A percentile compares a stretch with the other conserved stretches of the same genome.
Conservation (phyloP, 768 basidiomycete genomes). For the Lepiota venenata region DNA sequence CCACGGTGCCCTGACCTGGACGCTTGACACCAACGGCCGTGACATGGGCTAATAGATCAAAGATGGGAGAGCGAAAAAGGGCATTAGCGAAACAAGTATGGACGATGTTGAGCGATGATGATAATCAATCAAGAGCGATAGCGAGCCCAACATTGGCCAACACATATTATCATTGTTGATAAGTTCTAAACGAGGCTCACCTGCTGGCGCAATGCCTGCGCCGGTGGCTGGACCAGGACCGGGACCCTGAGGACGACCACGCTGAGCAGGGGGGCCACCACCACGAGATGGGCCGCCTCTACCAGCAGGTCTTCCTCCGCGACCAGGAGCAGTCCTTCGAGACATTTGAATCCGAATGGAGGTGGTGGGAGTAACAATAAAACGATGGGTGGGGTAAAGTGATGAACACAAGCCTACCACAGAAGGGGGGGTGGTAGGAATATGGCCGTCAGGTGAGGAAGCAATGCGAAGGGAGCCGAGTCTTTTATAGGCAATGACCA, state of each 20-base stretch:
- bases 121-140: conserved; percentile 46
- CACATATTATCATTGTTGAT: conserved; percentile 37
- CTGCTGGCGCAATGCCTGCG: conserved; percentile 28
- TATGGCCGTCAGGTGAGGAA: neutral
- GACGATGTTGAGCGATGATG: conserved; percentile 35
- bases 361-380: neutral
- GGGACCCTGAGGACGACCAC: conserved; percentile 21
- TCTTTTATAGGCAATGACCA: neutral
- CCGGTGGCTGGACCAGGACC: conserved; percentile 27
- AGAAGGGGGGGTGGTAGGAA: conserved; percentile 3
- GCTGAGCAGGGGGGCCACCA: conserved; percentile 19
- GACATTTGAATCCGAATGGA: neutral
- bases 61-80: neutral
- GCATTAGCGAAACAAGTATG: neutral
- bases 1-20: conserved; percentile 28
- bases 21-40: conserved; percentile 30
- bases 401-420: conserved; percentile 6
- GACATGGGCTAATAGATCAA: conserved; percentile 22
- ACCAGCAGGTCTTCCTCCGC: conserved; percentile 16
- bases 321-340: conserved; percentile 7
- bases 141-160: conserved; percentile 40
- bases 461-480: neutral
- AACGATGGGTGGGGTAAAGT: neutral
- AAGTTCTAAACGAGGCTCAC: conserved; percentile 21
- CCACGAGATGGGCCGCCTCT: conserved; percentile 20